A percentile compares a stretch with the other conserved stretches of the same genome.
Evolutionary conservation across 2,329 filamentous ascomycete genomes (phyloP).

Genomic region (Mollisiaceae sp.): DNA sequence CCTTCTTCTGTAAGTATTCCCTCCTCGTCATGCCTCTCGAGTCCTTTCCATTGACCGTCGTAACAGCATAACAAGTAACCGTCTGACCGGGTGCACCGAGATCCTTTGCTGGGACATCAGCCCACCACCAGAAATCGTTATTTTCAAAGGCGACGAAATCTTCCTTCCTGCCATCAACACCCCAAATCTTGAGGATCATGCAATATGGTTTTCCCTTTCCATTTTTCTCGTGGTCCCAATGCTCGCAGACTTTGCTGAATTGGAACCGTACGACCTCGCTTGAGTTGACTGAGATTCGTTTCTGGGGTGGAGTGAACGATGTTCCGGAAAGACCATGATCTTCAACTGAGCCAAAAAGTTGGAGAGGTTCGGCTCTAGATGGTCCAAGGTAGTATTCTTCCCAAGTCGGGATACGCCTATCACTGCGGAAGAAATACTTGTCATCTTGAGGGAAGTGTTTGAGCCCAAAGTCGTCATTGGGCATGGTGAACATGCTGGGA

Average conservation of each 20-base stretch:
- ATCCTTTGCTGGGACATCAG: conserved; percentile 70
- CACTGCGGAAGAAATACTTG: conserved; percentile 73
- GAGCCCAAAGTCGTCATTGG: conserved; percentile 81
- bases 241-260: conserved; percentile 78
- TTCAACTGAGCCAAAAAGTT: conserved; percentile 51
- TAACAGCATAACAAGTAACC: conserved; percentile 68
- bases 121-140: conserved; percentile 83
- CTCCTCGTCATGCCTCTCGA: conserved; percentile 38
- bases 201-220: conserved; percentile 70
- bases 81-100: conserved; percentile 73
- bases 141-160: conserved; percentile 74
- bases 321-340: conserved; percentile 58
- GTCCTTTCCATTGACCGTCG: conserved; percentile 47
- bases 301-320: conserved; percentile 65
- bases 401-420: conserved; percentile 73
- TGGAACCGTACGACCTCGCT: conserved; percentile 75
- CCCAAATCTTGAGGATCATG: conserved; percentile 71
- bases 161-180: conserved; percentile 68
- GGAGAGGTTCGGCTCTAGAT: conserved; percentile 52
- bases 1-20: conserved; percentile 41
- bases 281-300: conserved; percentile 64
- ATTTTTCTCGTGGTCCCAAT: conserved; percentile 77
- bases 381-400: conserved; percentile 79
- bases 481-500: conserved; percentile 61
- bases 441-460: conserved; percentile 78